These are phyloP conservation scores for Lycium barbarum DNA, from an alignment of 257 asterid species.

Conservation along the genomic window DNA sequence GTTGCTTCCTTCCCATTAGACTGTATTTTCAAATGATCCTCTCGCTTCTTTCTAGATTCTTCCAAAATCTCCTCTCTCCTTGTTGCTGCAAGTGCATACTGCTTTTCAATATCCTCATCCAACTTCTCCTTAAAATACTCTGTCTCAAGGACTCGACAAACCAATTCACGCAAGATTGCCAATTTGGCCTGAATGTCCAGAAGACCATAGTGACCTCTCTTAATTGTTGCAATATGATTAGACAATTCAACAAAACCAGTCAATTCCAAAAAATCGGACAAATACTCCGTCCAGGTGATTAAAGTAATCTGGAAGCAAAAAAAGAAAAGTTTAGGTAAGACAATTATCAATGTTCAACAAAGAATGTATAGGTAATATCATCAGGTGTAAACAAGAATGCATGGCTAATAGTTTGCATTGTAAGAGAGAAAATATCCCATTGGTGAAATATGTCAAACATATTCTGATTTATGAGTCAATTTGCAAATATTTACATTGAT, in stretches of 20 bases:
- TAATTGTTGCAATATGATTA: constrained; percentile 64
- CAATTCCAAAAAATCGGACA: constrained; percentile 78
- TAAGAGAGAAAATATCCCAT: constrained; percentile 17
- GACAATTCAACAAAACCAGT: constrained; percentile 52
- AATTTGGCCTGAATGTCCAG: constrained; percentile 69
- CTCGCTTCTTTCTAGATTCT: constrained; percentile 90
- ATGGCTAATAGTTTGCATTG: neutral
- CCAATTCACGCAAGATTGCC: constrained; percentile 69
- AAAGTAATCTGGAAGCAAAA: constrained; percentile 65
- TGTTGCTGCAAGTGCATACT: constrained; percentile 86
- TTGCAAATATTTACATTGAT: neutral
- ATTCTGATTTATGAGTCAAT: neutral
- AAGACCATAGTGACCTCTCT: constrained; percentile 81
- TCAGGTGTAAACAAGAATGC: constrained; percentile 4
- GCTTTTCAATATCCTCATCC: constrained; percentile 82
- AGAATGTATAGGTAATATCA: constrained; percentile 16
- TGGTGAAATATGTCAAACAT: neutral
- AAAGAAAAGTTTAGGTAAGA: constrained; percentile 26
- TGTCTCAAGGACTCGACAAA: constrained; percentile 73
- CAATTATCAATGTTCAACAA: constrained; percentile 7
- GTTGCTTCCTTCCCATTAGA: constrained; percentile 49
- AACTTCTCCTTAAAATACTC: constrained; percentile 68
- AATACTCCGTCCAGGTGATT: constrained; percentile 75
- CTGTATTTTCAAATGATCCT: constrained; percentile 63
- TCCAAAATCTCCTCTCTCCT: constrained; percentile 87